phyloP scores from a whole-genome alignment of 2,329 filamentous ascomycete species.

The Sarocladiaceae sp. region DNA sequence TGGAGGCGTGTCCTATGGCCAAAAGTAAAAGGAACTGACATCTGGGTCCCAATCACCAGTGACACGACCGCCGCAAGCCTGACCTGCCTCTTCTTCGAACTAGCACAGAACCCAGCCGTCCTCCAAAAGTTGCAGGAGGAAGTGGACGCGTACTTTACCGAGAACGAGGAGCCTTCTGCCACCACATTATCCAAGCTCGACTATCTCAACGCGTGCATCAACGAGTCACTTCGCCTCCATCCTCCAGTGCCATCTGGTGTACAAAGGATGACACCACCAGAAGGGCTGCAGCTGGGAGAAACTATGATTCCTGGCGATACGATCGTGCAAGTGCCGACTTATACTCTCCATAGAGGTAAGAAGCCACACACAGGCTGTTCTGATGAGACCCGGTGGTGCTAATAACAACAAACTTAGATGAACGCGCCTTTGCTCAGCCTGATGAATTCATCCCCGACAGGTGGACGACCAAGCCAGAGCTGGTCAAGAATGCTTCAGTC shows the following conservation, averaged over 20 bases:
- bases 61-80: conserved; percentile 32
- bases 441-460: conserved; percentile 29
- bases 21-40: no score
- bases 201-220: conserved; percentile 29
- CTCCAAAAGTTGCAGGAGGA: background rate
- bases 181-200: conserved; percentile 12
- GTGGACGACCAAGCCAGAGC: conserved; percentile 25
- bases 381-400: background rate
- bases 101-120: conserved; percentile 22
- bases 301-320: conserved; percentile 31
- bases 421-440: conserved; percentile 14
- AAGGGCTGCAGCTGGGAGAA: conserved; percentile 28
- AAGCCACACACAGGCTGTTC: background rate
- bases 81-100: conserved; percentile 26
- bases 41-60: conserved; percentile 9
- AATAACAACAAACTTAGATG: conserved; percentile 12
- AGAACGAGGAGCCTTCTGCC: background rate
- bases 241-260: conserved; percentile 28
- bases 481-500: conserved; percentile 19
- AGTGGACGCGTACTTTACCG: background rate
- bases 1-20: no score
- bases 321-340: conserved; percentile 25
- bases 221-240: conserved; percentile 32
- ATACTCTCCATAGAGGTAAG: conserved; percentile 10
- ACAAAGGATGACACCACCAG: conserved; percentile 28